Evolutionary conservation across 2,329 filamentous ascomycete species (phyloP).

Genomic region (Juglanconis sp.): DNA sequence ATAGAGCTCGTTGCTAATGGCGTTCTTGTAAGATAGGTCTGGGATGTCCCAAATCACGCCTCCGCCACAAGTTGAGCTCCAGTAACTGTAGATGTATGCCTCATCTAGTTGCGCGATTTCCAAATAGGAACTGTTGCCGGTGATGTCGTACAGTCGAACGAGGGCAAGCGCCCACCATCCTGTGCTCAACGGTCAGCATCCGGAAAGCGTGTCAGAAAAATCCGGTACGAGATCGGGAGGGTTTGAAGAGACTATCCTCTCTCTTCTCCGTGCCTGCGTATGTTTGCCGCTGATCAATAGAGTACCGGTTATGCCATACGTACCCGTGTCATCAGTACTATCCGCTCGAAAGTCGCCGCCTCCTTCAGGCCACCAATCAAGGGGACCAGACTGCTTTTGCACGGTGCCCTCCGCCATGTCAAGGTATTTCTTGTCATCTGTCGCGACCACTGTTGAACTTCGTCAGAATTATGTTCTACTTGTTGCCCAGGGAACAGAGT

Average conservation of each 20-base stretch:
- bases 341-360: conserved; percentile 37
- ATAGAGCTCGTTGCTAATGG: conserved; percentile 58
- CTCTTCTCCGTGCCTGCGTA: no score
- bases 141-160: conserved; percentile 55
- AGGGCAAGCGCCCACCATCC: conserved; percentile 63
- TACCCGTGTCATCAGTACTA: conserved; percentile 48
- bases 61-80: conserved; percentile 47
- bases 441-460: conserved; percentile 22
- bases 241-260: no score
- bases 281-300: no score
- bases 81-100: conserved; percentile 52
- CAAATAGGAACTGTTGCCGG: conserved; percentile 49
- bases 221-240: background rate
- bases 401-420: conserved; percentile 29
- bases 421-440: conserved; percentile 29
- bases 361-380: conserved; percentile 35
- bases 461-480: background rate
- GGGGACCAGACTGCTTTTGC: conserved; percentile 29
- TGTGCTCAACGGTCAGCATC: background rate
- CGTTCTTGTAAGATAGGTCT: conserved; percentile 46
- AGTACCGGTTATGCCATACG: background rate
- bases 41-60: conserved; percentile 56
- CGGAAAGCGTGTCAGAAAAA: background rate
- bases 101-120: conserved; percentile 51
- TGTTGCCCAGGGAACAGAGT: background rate